Evolutionary conservation across 768 basidiomycete species (phyloP).

Genomic region (Phlegmacium glaucopus): DNA sequence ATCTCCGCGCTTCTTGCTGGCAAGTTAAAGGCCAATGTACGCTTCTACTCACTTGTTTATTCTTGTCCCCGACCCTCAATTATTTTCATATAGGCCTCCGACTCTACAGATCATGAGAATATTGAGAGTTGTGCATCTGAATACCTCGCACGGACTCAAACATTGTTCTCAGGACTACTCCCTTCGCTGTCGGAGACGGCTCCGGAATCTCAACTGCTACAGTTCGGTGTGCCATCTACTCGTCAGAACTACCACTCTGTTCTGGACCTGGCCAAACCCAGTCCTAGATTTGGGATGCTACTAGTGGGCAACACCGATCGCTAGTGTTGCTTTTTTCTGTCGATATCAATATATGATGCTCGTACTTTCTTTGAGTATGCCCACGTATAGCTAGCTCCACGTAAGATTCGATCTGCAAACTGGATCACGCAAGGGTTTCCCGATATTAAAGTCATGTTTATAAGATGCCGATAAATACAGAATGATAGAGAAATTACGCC

Average conservation of each 20-base stretch:
- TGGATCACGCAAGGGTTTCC: slow-evolving; percentile 5
- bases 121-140: slow-evolving; percentile 29
- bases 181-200: slow-evolving; percentile 27
- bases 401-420: no score
- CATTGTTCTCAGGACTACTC: slow-evolving; percentile 57
- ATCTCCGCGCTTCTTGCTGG: slow-evolving; percentile 9
- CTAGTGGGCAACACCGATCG: slow-evolving; percentile 48
- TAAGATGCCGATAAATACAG: slow-evolving; percentile 20
- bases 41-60: slow-evolving; percentile 1
- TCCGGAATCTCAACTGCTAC: slow-evolving; percentile 34
- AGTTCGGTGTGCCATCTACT: slow-evolving; percentile 46
- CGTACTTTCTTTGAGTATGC: no score
- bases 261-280: slow-evolving; percentile 65
- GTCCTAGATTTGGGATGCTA: slow-evolving; percentile 72
- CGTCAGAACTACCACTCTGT: slow-evolving; percentile 57
- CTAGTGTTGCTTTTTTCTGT: not conserved
- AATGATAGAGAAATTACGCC: slow-evolving; percentile 44
- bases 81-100: slow-evolving; percentile 8
- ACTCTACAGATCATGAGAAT: slow-evolving; percentile 20
- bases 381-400: no score
- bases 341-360: no score
- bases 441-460: slow-evolving; percentile 1
- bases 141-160: slow-evolving; percentile 54
- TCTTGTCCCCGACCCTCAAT: not conserved
- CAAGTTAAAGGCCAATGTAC: slow-evolving; percentile 13